A percentile compares a stretch with the other conserved stretches of the same genome.
These are phyloP conservation scores for Fusarium ambrosium DNA, from an alignment of 2,329 filamentous ascomycete genomes.

Conservation along the genomic window DNA sequence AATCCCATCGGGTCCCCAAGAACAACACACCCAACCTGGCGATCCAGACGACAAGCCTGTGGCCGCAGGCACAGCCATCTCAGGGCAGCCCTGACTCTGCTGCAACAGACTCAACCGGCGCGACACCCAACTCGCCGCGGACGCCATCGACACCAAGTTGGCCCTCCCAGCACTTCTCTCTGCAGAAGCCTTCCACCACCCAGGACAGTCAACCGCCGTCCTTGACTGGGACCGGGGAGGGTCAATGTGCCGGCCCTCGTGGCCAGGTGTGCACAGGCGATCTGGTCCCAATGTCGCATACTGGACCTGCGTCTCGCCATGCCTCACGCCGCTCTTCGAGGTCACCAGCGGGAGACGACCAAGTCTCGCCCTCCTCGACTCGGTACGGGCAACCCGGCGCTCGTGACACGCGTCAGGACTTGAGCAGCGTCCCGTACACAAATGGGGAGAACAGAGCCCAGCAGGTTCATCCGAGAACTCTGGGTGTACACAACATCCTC, in stretches of 20 bases:
- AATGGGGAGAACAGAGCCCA: constrained; percentile 44
- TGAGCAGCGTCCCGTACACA: constrained; percentile 36
- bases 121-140: constrained; percentile 52
- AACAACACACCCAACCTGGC: constrained; percentile 51
- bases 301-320: constrained; percentile 68
- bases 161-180: constrained; percentile 39
- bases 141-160: constrained; percentile 54
- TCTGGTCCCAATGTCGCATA: constrained; percentile 75
- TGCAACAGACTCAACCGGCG: constrained; percentile 50
- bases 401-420: constrained; percentile 43
- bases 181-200: constrained; percentile 37
- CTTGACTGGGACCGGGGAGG: constrained; percentile 42
- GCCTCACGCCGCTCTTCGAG: constrained; percentile 64
- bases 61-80: constrained; percentile 51
- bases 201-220: constrained; percentile 40
- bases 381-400: constrained; percentile 39
- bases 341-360: constrained; percentile 57
- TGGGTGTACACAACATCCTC: constrained; percentile 56
- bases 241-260: constrained; percentile 71
- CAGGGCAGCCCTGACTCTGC: constrained; percentile 51
- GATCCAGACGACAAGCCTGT: constrained; percentile 50
- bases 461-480: constrained; percentile 43
- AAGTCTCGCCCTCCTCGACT: constrained; percentile 42
- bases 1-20: constrained; percentile 51
- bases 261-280: constrained; percentile 67